Conservation (phyloP, 495 filamentous ascomycete species). For the Neurospora sublineolata region DNA sequence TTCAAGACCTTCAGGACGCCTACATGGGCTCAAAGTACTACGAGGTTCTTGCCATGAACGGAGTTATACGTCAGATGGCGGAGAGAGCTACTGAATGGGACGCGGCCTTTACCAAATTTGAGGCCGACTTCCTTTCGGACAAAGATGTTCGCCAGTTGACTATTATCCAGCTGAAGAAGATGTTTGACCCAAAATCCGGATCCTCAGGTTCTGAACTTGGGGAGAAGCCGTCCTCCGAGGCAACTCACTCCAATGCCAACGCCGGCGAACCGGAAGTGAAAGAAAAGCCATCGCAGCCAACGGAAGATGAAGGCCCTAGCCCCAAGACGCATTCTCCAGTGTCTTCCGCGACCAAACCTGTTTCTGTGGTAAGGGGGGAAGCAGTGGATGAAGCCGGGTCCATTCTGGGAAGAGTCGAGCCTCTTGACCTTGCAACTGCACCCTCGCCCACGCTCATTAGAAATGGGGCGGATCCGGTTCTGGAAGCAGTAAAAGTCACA, state of each 20-base stretch:
- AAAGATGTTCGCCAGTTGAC: conserved; percentile 92
- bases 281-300: not conserved
- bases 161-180: conserved; percentile 82
- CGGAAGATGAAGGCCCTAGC: not conserved
- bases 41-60: conserved; percentile 87
- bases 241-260: conserved; percentile 7
- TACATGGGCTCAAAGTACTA: conserved; percentile 93
- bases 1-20: conserved; percentile 70
- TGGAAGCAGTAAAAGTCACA: conserved; percentile 1
- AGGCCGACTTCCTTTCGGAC: conserved; percentile 90
- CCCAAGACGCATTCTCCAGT: conserved; percentile 10
- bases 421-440: conserved; percentile 61
- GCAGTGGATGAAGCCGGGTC: conserved; percentile 7
- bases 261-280: not conserved
- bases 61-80: conserved; percentile 75
- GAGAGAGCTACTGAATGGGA: conserved; percentile 95
- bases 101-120: conserved; percentile 74
- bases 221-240: conserved; percentile 14
- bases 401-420: conserved; percentile 45
- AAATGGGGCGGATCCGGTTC: conserved; percentile 1
- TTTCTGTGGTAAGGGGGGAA: conserved; percentile 10
- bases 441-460: conserved; percentile 13
- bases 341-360: conserved; percentile 13
- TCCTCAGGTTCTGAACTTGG: conserved; percentile 12
- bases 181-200: conserved; percentile 45